These are phyloP conservation scores for Lonicera japonica DNA, from an alignment of 129 eudicot genomes.

Conservation along the genomic window DNA sequence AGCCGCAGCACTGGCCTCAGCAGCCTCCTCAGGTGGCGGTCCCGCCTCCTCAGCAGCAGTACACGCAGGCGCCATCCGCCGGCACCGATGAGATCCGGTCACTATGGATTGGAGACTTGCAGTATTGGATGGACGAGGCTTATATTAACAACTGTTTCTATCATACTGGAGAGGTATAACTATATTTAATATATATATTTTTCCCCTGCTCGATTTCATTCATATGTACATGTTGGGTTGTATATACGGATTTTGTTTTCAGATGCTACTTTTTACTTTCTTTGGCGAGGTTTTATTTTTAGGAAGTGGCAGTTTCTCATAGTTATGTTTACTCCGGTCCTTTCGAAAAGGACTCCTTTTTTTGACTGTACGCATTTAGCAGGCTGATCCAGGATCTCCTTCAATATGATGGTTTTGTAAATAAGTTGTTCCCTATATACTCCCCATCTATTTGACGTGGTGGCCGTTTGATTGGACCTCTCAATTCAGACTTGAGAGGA, in stretches of 20 bases:
- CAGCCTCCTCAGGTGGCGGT: conserved; percentile 29
- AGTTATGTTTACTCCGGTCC: not conserved
- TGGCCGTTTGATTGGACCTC: too few species aligned
- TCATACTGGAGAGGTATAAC: conserved; percentile 81
- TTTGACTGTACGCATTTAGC: too few species aligned
- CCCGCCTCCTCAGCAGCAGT: conserved; percentile 30
- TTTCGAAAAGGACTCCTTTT: too few species aligned
- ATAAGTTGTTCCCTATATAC: too few species aligned
- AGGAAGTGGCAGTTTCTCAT: not conserved
- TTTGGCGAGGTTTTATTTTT: not conserved
- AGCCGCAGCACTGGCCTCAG: conserved; percentile 26
- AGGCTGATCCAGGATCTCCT: not conserved
- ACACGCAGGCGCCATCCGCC: conserved; percentile 20
- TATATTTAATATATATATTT: too few species aligned
- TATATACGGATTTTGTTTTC: too few species aligned
- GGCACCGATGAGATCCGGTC: conserved; percentile 68
- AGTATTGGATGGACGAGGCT: conserved; percentile 94
- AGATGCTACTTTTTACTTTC: not conserved
- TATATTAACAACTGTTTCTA: conserved; percentile 51
- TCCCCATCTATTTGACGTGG: too few species aligned
- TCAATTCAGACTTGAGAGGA: too few species aligned
- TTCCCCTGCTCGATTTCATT: too few species aligned
- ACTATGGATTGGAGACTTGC: conserved; percentile 96
- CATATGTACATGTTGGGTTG: too few species aligned
- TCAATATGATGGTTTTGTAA: too few species aligned